Base-by-base conservation (phyloP, 2,329 filamentous ascomycete species). In the Pseudocercospora musae region DNA sequence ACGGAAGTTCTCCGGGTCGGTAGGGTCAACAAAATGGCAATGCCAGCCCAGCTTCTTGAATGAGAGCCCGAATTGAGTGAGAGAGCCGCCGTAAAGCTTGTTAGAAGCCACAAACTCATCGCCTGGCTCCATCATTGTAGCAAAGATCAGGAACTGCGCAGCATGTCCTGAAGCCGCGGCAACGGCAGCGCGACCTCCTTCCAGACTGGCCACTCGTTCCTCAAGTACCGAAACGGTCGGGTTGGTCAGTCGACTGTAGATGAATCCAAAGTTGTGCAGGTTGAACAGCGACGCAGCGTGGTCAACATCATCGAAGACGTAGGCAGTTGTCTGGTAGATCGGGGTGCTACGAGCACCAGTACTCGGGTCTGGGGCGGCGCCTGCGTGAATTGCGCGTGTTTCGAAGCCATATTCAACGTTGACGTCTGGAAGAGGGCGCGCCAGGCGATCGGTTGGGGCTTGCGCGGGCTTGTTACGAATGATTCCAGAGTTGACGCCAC, bases 41-140 rank as follows among this genome's bases (percentile, higher is more conserved):
- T 65, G 59, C 63, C 63, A 65, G 57, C 59, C 63, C 37, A 65
- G 60, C 59, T 64, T 64, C 56, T 62, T 62, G 63, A 65, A 65
- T 8, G 63, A 62, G 52, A 65, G 59, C 18, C 60, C 48, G 53
- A 65, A 65, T 27, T 65, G 63, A 29, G 59, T 65, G 57, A 62
- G 57, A 49, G 63, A 62, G 56, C 63, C 63, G 25, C 63, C 63
- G 48, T 65, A 65, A 21, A 65, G 63, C 59, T 62, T 62, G 52
- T 23, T 62, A 21, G 63, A 62, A 20, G 63, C 59, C 46, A 65
- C 20, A 49, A 65, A 62, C 57, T 65, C 60, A 50, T 65, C 63
- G 52, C 63, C 63, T n/a, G 63, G 59, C 57, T 62, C 59, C 46
- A 62, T 44, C 57, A 65, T 57, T 29, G 63, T 62, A 11, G 63